A percentile compares a stretch with the other conserved stretches of the same genome.
phyloP scores from a whole-genome alignment of 495 filamentous ascomycete species.

The Penicillium mononematosum region DNA sequence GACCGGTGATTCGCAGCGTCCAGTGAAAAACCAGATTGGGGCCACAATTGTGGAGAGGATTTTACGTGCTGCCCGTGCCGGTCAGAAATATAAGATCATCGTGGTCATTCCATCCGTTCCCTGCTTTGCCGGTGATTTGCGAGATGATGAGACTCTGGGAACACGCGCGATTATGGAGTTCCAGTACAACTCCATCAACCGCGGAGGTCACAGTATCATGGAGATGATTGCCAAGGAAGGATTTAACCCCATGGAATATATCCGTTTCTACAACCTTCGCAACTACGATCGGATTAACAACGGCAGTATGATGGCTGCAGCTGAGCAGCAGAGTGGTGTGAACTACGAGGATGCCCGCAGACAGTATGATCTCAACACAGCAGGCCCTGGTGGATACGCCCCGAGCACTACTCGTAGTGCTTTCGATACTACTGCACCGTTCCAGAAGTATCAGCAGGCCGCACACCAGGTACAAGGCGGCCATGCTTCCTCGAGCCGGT shows the following conservation, averaged over 20 bases:
- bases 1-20: constrained; percentile 69
- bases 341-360: constrained; percentile 68
- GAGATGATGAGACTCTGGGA: constrained; percentile 73
- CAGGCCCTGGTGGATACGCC: constrained; percentile 39
- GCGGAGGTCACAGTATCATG: constrained; percentile 85
- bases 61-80: constrained; percentile 66
- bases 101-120: constrained; percentile 87
- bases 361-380: constrained; percentile 58
- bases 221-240: constrained; percentile 71
- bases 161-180: constrained; percentile 97
- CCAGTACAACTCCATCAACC: constrained; percentile 84
- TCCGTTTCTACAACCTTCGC: constrained; percentile 92
- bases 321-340: constrained; percentile 67
- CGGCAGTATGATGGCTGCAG: constrained; percentile 59
- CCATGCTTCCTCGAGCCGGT: constrained; percentile 47
- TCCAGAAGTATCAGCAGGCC: constrained; percentile 66
- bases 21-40: constrained; percentile 84
- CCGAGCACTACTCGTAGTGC: constrained; percentile 36
- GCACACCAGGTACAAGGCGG: constrained; percentile 44
- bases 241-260: constrained; percentile 73
- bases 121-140: constrained; percentile 85
- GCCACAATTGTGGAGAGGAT: constrained; percentile 87
- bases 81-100: constrained; percentile 78
- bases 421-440: constrained; percentile 45
- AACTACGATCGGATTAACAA: constrained; percentile 91